Percentiles rank a stretch among this genome's conserved stretches.
These are phyloP conservation scores for Escovopsis sp. DNA, from an alignment of 2,329 filamentous ascomycete species.

Conservation along the genomic window DNA sequence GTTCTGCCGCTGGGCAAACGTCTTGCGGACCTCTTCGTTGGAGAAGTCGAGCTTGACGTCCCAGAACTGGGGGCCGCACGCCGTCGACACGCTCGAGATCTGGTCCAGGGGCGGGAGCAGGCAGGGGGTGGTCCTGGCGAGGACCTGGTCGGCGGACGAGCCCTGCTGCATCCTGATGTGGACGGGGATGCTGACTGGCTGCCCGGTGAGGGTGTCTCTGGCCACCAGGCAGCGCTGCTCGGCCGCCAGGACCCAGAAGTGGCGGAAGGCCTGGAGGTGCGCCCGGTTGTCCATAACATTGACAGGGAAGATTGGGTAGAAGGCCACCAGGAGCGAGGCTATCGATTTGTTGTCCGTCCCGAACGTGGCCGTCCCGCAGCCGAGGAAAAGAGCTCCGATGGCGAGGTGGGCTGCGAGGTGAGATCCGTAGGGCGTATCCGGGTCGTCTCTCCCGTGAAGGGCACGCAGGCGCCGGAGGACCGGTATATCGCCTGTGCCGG, in stretches of 20 bases:
- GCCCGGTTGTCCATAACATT: slow-evolving; percentile 87
- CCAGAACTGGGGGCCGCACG: slow-evolving; percentile 58
- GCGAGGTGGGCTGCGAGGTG: slow-evolving; percentile 89
- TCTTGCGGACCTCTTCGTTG: slow-evolving; percentile 44
- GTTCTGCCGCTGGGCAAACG: slow-evolving; percentile 53
- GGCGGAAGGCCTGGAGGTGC: slow-evolving; percentile 88
- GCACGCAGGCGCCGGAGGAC: slow-evolving; percentile 75
- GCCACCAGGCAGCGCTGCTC: slow-evolving; percentile 80
- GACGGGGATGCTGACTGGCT: slow-evolving; percentile 62
- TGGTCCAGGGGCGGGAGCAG: slow-evolving; percentile 50
- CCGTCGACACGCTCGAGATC: slow-evolving; percentile 44
- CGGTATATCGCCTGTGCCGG: slow-evolving; percentile 77
- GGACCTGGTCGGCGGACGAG: slow-evolving; percentile 8
- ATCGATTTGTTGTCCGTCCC: slow-evolving; percentile 78
- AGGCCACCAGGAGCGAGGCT: slow-evolving; percentile 72
- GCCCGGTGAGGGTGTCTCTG: slow-evolving; percentile 71
- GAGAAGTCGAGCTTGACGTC: slow-evolving; percentile 64
- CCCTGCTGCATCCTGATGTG: slow-evolving; percentile 41
- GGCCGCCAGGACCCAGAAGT: slow-evolving; percentile 90
- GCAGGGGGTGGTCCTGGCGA: slow-evolving; percentile 34
- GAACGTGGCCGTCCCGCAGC: slow-evolving; percentile 84
- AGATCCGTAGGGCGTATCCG: slow-evolving; percentile 79
- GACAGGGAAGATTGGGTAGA: slow-evolving; percentile 86
- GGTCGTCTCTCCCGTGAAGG: slow-evolving; percentile 74
- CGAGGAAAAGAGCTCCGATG: slow-evolving; percentile 79